A percentile compares a stretch with the other conserved stretches of the same genome.
Evolutionary conservation across 2,329 filamentous ascomycete species (phyloP).

Genomic region (Pseudomassariella vexata): DNA sequence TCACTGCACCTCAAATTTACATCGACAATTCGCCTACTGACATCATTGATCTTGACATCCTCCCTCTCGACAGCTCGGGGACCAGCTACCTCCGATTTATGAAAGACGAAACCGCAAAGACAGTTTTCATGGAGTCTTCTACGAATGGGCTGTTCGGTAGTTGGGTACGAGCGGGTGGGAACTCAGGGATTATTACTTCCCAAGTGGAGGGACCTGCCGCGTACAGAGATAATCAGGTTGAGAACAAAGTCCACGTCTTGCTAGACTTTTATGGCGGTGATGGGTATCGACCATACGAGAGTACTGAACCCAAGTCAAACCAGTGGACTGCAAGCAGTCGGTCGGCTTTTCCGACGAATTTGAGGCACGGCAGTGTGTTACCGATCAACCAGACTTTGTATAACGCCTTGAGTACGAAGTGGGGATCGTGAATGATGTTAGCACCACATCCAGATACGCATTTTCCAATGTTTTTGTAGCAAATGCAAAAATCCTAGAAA

Average conservation of each 20-base stretch:
- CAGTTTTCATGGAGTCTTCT: slow-evolving; percentile 44
- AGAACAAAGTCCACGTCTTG: slow-evolving; percentile 36
- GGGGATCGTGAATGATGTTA: slow-evolving; percentile 19
- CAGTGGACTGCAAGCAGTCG: slow-evolving; percentile 38
- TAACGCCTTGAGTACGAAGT: slow-evolving; percentile 31
- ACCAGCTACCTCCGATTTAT: slow-evolving; percentile 46
- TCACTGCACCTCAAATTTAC: slow-evolving; percentile 42
- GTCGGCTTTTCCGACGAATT: slow-evolving; percentile 35
- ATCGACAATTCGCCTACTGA: slow-evolving; percentile 40
- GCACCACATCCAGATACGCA: no score
- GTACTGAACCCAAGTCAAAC: slow-evolving; percentile 34
- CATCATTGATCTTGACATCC: slow-evolving; percentile 53
- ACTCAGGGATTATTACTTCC: slow-evolving; percentile 32
- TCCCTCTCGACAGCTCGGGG: slow-evolving; percentile 32
- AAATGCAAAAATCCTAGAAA: no score
- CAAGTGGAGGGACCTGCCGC: slow-evolving; percentile 39
- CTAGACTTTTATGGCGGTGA: slow-evolving; percentile 42
- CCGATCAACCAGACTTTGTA: slow-evolving; percentile 37
- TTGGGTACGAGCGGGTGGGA: slow-evolving; percentile 43
- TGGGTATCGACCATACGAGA: slow-evolving; percentile 46
- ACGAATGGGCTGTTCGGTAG: slow-evolving; percentile 43
- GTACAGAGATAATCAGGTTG: slow-evolving; percentile 34
- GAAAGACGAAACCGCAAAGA: slow-evolving; percentile 47
- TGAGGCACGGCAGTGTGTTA: slow-evolving; percentile 47
- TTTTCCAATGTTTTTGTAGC: no score